Base-by-base conservation (phyloP, 2,329 filamentous ascomycete species). In the Talaromyces sp. region DNA sequence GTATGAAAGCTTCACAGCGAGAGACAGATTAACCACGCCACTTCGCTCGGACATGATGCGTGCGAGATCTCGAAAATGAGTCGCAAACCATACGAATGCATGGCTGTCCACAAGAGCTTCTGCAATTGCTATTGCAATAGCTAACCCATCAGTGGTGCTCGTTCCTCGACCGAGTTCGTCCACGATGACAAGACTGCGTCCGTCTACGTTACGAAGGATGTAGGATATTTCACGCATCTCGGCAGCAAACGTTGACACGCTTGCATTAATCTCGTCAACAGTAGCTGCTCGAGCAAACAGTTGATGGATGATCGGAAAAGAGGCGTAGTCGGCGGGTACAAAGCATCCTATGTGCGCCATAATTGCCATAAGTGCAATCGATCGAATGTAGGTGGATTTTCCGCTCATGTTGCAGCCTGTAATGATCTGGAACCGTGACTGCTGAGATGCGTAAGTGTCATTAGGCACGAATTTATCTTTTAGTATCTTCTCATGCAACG, bases 381-480 rank as follows among this genome's bases (percentile, higher is more conserved):
- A 87, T 52, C 91, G 85, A 62, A 97, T 96, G 67, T 97, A 97
- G 0, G 92, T 99, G 63, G 89, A 96, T 71, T 97, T 99, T 0
- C 92, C 94, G 65, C 91, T 96, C 94, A 99, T 99, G 66, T 99
- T 99, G 70, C 90, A 95, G 3, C 94, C 93, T 0, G 93, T 97
- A 62, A 99, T 87, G 61, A 97, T 88, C 63, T 97, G 92, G 66
- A 97, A 96, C 1, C 92, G 85, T 36, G 86, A 85, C 60, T 93
- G 86, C 35, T 88, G 81, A 0, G 87, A 89, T 2, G 90, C 88
- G 66, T 92, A 97, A 28, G 92, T 89, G 67, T 97, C 92, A 63
- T 97, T 97, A 0, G 94, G 89, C 3, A 97, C 79, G 68, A 89
- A 96, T 21, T 83, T 84, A 46, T 81, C 81, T 0, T 78, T 75